Conservation (phyloP, 257 asterid species). For the Datura wrightii region DNA sequence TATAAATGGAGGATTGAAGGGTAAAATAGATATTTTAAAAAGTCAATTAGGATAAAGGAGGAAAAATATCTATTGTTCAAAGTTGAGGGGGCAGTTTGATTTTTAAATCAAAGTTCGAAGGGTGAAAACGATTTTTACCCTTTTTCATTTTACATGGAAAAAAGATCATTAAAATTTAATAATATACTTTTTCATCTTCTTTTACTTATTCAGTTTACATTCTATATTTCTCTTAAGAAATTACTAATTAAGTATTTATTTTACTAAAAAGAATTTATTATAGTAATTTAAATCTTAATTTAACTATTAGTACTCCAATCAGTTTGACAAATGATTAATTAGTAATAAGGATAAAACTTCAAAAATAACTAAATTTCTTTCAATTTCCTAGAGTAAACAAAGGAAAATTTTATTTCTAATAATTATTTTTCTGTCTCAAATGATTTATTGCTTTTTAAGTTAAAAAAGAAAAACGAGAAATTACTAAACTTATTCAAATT, state of each 20-base stretch:
- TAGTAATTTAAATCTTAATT: background rate
- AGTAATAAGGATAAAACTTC: background rate
- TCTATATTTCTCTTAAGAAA: background rate
- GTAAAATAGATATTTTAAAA: no score
- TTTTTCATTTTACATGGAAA: background rate
- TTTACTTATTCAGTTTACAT: background rate
- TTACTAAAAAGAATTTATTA: background rate
- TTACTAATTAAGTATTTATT: background rate
- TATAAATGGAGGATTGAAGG: no score
- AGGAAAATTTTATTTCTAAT: background rate
- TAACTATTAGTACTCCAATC: background rate
- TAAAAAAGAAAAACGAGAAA: background rate
- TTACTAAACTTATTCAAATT: background rate
- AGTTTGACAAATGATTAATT: background rate
- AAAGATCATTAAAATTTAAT: background rate
- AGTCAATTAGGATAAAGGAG: no score
- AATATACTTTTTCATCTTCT: background rate
- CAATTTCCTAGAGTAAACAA: background rate
- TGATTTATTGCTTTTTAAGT: no score
- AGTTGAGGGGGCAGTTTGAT: no score
- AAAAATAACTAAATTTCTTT: background rate
- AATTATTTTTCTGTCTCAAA: no score
- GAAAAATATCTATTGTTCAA: no score
- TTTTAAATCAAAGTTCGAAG: no score
- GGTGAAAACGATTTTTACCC: no score